Conservation (phyloP, 177 flowering plant genomes). For the Vitis hybrid region DNA sequence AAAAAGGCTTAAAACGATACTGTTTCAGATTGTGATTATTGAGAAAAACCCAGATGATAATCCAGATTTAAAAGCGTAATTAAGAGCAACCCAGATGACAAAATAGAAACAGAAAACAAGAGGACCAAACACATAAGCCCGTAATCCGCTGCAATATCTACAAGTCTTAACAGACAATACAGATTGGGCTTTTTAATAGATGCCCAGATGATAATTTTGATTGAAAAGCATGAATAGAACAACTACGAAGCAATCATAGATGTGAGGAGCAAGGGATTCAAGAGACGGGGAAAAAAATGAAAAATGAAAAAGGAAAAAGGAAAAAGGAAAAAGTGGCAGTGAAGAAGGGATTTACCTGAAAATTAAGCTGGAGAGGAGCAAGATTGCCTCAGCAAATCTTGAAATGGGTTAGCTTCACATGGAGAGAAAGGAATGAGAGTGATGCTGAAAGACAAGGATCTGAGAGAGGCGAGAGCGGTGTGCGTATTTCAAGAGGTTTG, state of each 20-base stretch:
- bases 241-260: not conserved
- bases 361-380: not conserved
- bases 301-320: not conserved
- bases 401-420: not conserved
- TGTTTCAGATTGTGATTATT: conserved; percentile 3
- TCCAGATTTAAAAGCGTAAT: conserved; percentile 9
- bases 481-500: conserved; percentile 9
- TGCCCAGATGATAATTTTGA: no score
- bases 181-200: no score
- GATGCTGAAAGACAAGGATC: conserved; percentile 13
- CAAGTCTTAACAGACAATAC: no score
- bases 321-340: not conserved
- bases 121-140: not conserved
- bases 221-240: not conserved
- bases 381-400: conserved; percentile 7
- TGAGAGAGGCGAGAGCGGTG: not conserved
- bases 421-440: not conserved
- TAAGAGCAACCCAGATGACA: not conserved
- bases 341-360: conserved; percentile 9
- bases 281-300: not conserved
- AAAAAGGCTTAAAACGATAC: not conserved
- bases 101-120: not conserved
- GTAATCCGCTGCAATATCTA: no score
- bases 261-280: not conserved
- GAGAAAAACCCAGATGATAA: not conserved